Evolutionary conservation across 306 rosid species (phyloP), one percentile per base, ranked within the genome.

Genomic region (Dalbergia oliveri): DNA sequence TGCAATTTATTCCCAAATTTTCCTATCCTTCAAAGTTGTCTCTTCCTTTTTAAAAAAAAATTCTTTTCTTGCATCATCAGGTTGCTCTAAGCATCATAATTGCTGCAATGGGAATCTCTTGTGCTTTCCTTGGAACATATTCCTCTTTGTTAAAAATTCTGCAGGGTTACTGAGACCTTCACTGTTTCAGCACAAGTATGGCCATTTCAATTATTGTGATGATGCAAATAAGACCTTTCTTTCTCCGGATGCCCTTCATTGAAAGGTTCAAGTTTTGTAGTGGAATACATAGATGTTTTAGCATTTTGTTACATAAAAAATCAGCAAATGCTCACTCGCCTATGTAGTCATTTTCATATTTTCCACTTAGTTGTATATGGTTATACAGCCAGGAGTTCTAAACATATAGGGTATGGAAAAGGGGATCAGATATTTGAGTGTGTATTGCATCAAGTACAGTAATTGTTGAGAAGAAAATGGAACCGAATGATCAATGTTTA

Each of bases 41-140:
- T 54, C 8, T 57, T 18, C 15, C 14, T 2, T 15, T 5, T n/a
- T 11, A 21, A n/a, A n/a, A n/a, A n/a, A n/a, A n/a, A 1, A 5
- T 14, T 11, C 56, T 2, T 33, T 26, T 3, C 5, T 70, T n/a
- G 18, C 21, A 58, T 62, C 0, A 69, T 86, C 80, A 93, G 97
- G 78, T 93, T 47, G 75, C 69, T 60, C 74, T 83, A 3, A 84
- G 93, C 57, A 45, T 67, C 15, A 67, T 80, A n/a, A 76, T 89
- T 37, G 86, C 80, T 34, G 82, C 39, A 11, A 26, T 82, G 71
- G 97, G 97, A 60, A 23, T 91, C 31, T 23, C 67, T 11, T 33
- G 87, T 64, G 92, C 87, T 54, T 47, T 57, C 47, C 75, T 91
- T 59, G 97, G 97, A 81, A 88, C 93, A 67, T 91, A 89, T 78